Evolutionary conservation across 2,329 filamentous ascomycete genomes (phyloP).

Genomic region (Xylariaceae sp.): DNA sequence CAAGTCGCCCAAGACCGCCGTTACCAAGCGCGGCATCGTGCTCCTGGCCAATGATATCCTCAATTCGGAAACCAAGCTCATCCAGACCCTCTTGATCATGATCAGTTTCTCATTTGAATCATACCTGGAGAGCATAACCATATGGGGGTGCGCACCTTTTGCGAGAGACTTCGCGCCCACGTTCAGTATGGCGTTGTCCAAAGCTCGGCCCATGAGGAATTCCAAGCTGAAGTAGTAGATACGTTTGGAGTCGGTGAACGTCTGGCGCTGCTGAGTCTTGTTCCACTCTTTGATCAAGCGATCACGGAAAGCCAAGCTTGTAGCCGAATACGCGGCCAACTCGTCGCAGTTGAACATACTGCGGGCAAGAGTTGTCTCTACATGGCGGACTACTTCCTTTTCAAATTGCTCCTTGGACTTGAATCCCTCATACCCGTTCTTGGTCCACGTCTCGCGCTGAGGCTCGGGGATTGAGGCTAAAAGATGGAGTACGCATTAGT

Average conservation of each 20-base stretch:
- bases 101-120: not conserved
- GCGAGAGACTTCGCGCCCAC: slow-evolving; percentile 82
- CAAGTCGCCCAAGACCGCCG: slow-evolving; percentile 88
- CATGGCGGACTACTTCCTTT: slow-evolving; percentile 83
- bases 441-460: slow-evolving; percentile 75
- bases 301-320: slow-evolving; percentile 88
- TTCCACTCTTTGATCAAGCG: slow-evolving; percentile 95
- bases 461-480: slow-evolving; percentile 78
- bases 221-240: slow-evolving; percentile 97
- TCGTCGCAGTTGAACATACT: slow-evolving; percentile 99
- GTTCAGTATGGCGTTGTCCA: slow-evolving; percentile 99
- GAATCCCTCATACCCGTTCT: slow-evolving; percentile 63
- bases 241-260: slow-evolving; percentile 83
- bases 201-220: slow-evolving; percentile 92
- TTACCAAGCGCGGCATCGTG: slow-evolving; percentile 96
- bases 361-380: slow-evolving; percentile 92
- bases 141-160: slow-evolving; percentile 56
- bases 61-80: slow-evolving; percentile 93
- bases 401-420: slow-evolving; percentile 78
- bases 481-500: slow-evolving; percentile 3
- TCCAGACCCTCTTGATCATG: slow-evolving; percentile 63
- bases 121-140: not conserved
- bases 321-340: slow-evolving; percentile 83
- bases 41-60: slow-evolving; percentile 91
- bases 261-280: slow-evolving; percentile 94